Conservation (phyloP, 148 eudicot species). For the Persicaria maculosa region DNA sequence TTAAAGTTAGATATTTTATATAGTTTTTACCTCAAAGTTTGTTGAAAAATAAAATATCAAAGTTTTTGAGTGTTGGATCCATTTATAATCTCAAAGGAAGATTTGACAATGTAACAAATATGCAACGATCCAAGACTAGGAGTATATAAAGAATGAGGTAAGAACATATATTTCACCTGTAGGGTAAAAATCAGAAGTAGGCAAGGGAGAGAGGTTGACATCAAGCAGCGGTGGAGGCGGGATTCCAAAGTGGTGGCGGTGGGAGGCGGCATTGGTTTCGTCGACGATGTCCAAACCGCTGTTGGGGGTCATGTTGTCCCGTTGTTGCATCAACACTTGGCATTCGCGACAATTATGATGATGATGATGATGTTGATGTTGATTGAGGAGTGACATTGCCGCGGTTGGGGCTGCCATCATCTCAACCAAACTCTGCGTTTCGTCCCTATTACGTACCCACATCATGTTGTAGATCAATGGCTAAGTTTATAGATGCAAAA, state of each 20-base stretch:
- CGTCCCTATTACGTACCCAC: background rate
- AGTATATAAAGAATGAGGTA: too few relatives aligned
- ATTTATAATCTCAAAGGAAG: too few relatives aligned
- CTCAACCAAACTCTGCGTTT: background rate
- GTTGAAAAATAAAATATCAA: too few relatives aligned
- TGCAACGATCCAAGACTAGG: too few relatives aligned
- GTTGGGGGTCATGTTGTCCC: background rate
- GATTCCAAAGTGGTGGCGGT: background rate
- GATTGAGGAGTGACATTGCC: background rate
- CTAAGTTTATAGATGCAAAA: too few relatives aligned
- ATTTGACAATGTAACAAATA: too few relatives aligned
- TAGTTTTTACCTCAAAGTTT: too few relatives aligned
- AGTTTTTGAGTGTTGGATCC: too few relatives aligned
- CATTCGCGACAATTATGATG: too few relatives aligned
- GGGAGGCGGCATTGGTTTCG: background rate
- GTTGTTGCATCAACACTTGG: too few relatives aligned
- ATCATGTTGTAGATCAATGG: too few relatives aligned
- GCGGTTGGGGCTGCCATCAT: background rate
- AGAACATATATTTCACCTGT: background rate
- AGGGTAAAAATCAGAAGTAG: background rate
- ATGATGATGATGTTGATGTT: background rate
- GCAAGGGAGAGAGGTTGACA: background rate
- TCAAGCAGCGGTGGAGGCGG: background rate
- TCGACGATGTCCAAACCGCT: background rate
- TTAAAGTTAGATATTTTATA: too few relatives aligned